Conservation (phyloP, 768 basidiomycete genomes). For the Leccinum fibrillosum region DNA sequence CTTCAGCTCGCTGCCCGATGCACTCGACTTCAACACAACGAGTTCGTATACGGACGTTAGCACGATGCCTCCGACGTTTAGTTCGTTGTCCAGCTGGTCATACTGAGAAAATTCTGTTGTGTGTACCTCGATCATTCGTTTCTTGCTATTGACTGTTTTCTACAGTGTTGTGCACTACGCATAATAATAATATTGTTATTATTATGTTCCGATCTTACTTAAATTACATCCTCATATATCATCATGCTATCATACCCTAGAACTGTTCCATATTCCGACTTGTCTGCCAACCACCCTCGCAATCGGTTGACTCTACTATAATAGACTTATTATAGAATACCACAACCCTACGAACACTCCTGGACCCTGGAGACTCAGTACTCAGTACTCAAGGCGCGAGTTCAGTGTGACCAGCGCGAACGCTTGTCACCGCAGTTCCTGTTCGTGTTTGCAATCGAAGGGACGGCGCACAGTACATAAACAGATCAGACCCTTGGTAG, state of each 20-base stretch:
- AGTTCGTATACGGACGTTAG: conserved; percentile 14
- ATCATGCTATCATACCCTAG: neutral
- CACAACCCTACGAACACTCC: no score
- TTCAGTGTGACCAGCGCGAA: no score
- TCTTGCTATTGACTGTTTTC: neutral
- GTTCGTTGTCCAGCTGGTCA: conserved; percentile 3
- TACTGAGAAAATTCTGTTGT: neutral
- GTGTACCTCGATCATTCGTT: neutral
- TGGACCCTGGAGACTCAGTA: no score
- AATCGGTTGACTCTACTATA: no score
- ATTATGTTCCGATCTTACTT: neutral
- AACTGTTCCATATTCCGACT: neutral
- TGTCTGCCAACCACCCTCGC: neutral
- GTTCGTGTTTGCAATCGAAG: no score
- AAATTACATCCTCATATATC: neutral
- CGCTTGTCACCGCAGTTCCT: no score
- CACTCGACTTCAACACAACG: conserved; percentile 1
- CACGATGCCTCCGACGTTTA: conserved; percentile 14
- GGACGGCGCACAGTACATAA: no score
- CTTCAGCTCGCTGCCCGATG: neutral
- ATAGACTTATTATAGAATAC: no score
- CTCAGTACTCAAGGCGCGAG: no score
- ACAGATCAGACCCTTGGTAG: no score
- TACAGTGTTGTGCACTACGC: neutral
- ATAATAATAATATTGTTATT: neutral